Conservation (phyloP, 345 rosid species). For the Cardamine occulta region DNA sequence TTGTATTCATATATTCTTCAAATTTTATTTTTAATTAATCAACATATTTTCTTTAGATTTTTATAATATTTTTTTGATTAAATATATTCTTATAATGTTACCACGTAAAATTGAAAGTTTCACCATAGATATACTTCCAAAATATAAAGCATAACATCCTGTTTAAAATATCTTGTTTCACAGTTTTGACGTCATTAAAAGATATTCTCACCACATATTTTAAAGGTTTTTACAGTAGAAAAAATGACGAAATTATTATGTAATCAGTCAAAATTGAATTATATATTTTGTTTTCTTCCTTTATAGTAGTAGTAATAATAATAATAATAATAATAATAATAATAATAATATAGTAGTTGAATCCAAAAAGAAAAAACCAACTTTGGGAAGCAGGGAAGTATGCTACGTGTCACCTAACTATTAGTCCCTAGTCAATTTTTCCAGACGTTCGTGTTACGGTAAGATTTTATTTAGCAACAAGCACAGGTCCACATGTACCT, state of each 20-base stretch:
- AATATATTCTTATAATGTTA: background rate
- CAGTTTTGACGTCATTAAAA: background rate
- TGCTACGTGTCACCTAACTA: conserved; percentile 42
- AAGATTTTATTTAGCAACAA: conserved; percentile 38
- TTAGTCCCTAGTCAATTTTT: conserved; percentile 11
- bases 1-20: no score
- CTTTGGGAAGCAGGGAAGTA: conserved; percentile 44
- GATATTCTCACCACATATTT: background rate
- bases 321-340: no score
- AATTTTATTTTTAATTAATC: background rate
- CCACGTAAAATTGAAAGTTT: background rate
- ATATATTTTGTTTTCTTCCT: background rate
- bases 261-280: background rate
- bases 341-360: conserved; percentile 2
- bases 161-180: no score
- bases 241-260: background rate
- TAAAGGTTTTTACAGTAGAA: background rate
- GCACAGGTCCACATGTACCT: conserved; percentile 42
- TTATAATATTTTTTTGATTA: no score
- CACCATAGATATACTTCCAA: background rate
- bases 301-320: background rate
- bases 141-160: background rate
- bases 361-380: conserved; percentile 49
- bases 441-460: conserved; percentile 65
- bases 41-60: background rate